These are phyloP conservation scores for Cytidiella melzeri DNA, from an alignment of 768 basidiomycete species.

Conservation along the genomic window DNA sequence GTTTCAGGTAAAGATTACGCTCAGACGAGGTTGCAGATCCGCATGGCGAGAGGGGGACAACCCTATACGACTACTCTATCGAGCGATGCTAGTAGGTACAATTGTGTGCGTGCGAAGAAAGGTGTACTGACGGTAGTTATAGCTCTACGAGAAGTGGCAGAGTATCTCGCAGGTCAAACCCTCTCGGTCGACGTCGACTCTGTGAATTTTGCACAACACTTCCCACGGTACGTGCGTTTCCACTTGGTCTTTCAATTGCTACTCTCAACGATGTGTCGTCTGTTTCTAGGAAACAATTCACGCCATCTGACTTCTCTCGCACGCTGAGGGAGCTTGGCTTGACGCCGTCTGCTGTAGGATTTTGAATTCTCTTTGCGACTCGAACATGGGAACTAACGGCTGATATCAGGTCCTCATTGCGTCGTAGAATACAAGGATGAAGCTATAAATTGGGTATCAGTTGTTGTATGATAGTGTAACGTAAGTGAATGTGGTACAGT, in stretches of 20 bases:
- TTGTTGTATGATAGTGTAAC: too few relatives aligned
- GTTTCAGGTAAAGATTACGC: constrained; percentile 68
- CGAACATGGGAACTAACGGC: neutral
- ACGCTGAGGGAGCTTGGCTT: constrained; percentile 79
- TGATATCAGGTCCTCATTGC: constrained; percentile 22
- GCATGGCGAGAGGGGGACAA: constrained; percentile 73
- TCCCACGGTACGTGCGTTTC: constrained; percentile 61
- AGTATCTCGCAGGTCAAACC: constrained; percentile 76
- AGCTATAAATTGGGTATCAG: too few relatives aligned
- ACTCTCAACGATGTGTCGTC: neutral
- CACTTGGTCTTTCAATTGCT: neutral
- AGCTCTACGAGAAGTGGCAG: constrained; percentile 85
- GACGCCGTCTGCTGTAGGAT: constrained; percentile 78
- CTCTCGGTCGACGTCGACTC: constrained; percentile 68
- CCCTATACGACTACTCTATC: constrained; percentile 76
- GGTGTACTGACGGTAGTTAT: constrained; percentile 1
- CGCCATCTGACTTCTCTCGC: constrained; percentile 66
- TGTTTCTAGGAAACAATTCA: constrained; percentile 65
- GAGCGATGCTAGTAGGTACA: constrained; percentile 67
- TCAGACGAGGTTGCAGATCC: constrained; percentile 86
- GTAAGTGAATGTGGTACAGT: too few relatives aligned
- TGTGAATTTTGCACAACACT: constrained; percentile 71
- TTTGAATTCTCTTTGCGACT: constrained; percentile 1
- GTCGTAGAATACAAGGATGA: too few relatives aligned
- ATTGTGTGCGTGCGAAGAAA: neutral